Percentiles rank a stretch among this genome's conserved stretches.
Conservation (phyloP, 1,284 basidiomycete species). For the Anthracocystis panici-leucophaei region DNA sequence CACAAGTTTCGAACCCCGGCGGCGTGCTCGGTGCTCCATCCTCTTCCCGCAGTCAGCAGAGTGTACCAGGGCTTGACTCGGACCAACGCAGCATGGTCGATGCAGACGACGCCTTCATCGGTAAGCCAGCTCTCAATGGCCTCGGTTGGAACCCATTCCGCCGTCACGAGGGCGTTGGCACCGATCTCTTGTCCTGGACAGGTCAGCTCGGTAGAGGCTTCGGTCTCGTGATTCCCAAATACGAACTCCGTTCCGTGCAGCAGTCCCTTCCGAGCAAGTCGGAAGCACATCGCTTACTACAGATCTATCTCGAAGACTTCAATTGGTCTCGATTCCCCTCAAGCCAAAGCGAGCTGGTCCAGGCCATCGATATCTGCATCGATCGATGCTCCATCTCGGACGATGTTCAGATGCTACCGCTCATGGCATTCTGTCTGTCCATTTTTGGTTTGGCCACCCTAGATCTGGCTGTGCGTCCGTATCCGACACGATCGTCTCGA, state of each 20-base stretch:
- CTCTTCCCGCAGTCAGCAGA: constrained; percentile 29
- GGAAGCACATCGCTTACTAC: constrained; percentile 29
- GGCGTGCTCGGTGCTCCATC: constrained; percentile 10
- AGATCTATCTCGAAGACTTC: constrained; percentile 44
- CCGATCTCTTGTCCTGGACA: constrained; percentile 45
- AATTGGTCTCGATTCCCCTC: constrained; percentile 45
- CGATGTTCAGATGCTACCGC: constrained; percentile 44
- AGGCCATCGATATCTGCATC: constrained; percentile 28
- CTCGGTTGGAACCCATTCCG: constrained; percentile 49
- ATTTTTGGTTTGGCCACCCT: constrained; percentile 38
- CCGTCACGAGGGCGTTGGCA: constrained; percentile 42
- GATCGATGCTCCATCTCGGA: constrained; percentile 34
- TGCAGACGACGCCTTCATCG: constrained; percentile 51
- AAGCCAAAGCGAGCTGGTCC: constrained; percentile 25
- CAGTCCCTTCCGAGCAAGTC: constrained; percentile 40
- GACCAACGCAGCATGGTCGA: constrained; percentile 52
- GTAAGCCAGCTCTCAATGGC: constrained; percentile 44
- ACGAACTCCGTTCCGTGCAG: constrained; percentile 44
- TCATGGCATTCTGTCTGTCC: constrained; percentile 43
- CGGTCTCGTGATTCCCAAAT: constrained; percentile 48
- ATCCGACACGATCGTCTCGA: constrained; percentile 36
- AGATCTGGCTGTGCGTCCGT: constrained; percentile 40
- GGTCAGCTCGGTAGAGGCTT: constrained; percentile 45
- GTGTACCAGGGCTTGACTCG: constrained; percentile 19
- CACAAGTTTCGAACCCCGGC: constrained; percentile 10